Evolutionary conservation across 2,329 filamentous ascomycete genomes (phyloP), one percentile per base, ranked within the genome.

Genomic region (Neodidymelliopsis sp.): DNA sequence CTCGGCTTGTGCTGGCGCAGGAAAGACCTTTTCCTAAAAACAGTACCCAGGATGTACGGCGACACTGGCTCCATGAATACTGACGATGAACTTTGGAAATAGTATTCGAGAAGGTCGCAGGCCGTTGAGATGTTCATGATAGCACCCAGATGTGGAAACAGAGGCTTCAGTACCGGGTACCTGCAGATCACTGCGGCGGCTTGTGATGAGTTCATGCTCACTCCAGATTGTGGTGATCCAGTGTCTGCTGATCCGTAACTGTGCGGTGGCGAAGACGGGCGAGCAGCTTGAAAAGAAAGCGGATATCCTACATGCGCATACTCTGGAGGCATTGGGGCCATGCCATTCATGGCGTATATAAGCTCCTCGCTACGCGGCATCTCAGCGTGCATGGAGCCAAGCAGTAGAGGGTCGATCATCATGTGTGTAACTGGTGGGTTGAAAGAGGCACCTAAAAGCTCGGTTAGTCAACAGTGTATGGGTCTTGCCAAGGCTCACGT

Each of bases 1-100:
- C 92, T 82, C 13, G 92, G 91, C 65, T 88, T 91, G 47, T 85
- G 89, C 10, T 87, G 88, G 61, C 95, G 89, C 34, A 97, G 78
- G 71, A 97, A 91, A 0, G 91, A 92, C 56, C 87, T 83, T 71
- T 94, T 96, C 58, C 92, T 84, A 75, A 96, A 95, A 40, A 96
- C 85, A 53, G 91, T 93, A 10, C 89, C 90, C 11, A 96, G 81
- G 16, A 96, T 87, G 67, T 96, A 96, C 0, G 92, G 91, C 10
- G 91, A 96, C 70, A 89, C 87, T 3, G 92, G 91, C 64, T 95
- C 91, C 75, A 94, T 86, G 73, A 93, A 89, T 2, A 89, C 87
- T 1, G 90, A 90, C 2, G 91, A 94, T 2, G 90, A 91, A 69
- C 90, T 96, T 37, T 90, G 85, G 69, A 96, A 96, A 73, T 96